Conservation (phyloP, 805 yeast genomes). For the Lipomyces lipofer region DNA sequence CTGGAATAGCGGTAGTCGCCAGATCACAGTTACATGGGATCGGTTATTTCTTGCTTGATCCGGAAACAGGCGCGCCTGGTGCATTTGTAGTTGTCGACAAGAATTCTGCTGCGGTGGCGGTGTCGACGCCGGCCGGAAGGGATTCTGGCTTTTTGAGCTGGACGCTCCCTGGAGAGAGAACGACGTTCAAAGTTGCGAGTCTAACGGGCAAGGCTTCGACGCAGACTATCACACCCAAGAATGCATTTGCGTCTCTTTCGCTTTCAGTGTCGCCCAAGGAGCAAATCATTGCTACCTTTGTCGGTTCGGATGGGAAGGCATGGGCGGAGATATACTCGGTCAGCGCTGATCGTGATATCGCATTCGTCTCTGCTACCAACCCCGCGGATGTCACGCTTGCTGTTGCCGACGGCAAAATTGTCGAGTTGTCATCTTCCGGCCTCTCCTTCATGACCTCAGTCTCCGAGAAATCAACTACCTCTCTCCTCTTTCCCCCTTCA, state of each 20-base stretch:
- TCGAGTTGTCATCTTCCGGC: not conserved
- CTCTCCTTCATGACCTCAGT: not conserved
- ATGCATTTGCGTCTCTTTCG: conserved; percentile 3
- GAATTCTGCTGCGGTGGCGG: conserved; percentile 14
- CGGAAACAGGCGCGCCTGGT: conserved; percentile 1
- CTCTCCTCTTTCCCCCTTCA: not conserved
- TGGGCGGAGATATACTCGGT: not conserved
- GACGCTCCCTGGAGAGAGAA: conserved; percentile 11
- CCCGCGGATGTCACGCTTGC: not conserved
- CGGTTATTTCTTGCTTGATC: conserved; percentile 6
- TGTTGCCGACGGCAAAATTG: not conserved
- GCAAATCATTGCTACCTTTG: not conserved
- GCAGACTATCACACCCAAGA: conserved; percentile 4
- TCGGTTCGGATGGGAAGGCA: not conserved
- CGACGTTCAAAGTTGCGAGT: conserved; percentile 11
- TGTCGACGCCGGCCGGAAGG: not conserved
- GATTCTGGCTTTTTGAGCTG: conserved; percentile 2
- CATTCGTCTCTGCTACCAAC: not conserved
- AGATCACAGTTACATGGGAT: conserved; percentile 12
- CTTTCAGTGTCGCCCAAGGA: not conserved
- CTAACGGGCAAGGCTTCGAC: not conserved
- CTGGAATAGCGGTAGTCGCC: conserved; percentile 9
- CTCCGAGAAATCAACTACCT: not conserved
- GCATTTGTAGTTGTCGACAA: conserved; percentile 9
- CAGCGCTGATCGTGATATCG: not conserved